Conservation (phyloP, 2,329 filamentous ascomycete species). For the Hirsutella rhossiliensis region DNA sequence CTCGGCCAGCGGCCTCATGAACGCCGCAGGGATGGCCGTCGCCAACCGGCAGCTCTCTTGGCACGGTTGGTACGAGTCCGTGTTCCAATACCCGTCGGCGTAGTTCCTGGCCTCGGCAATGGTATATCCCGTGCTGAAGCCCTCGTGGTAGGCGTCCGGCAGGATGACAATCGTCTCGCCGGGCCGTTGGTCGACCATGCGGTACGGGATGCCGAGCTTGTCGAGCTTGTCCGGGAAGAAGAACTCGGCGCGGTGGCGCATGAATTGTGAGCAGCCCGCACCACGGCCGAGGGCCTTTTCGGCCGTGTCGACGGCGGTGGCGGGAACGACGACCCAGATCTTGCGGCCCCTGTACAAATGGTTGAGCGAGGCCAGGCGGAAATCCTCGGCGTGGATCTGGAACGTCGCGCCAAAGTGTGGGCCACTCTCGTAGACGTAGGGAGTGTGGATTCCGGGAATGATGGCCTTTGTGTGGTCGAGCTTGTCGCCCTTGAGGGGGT, state of each 20-base stretch:
- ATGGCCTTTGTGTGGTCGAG: constrained; percentile 23
- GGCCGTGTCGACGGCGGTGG: constrained; percentile 21
- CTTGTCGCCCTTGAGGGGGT: constrained; percentile 23
- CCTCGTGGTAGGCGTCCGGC: constrained; percentile 27
- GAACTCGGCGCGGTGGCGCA: constrained; percentile 28
- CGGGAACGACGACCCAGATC: constrained; percentile 26
- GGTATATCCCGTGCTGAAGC: constrained; percentile 28
- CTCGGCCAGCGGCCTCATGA: constrained; percentile 17
- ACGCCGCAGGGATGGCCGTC: constrained; percentile 23
- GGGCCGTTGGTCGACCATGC: constrained; percentile 24
- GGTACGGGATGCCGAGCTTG: constrained; percentile 24
- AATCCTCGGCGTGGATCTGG: constrained; percentile 28
- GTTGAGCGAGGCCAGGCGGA: constrained; percentile 24
- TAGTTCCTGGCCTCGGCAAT: constrained; percentile 28
- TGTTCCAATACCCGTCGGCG: constrained; percentile 22
- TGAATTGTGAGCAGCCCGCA: constrained; percentile 24
- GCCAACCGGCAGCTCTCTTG: constrained; percentile 17
- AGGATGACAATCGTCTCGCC: constrained; percentile 27
- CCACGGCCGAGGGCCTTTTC: constrained; percentile 21
- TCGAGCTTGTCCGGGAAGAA: constrained; percentile 26
- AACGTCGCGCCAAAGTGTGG: constrained; percentile 26
- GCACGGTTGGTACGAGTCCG: constrained; percentile 22
- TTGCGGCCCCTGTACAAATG: constrained; percentile 27
- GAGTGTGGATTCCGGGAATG: constrained; percentile 27
- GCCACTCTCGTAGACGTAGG: constrained; percentile 27